phyloP scores from a whole-genome alignment of 495 filamentous ascomycete genomes.

The Penicillium samsonianum region DNA sequence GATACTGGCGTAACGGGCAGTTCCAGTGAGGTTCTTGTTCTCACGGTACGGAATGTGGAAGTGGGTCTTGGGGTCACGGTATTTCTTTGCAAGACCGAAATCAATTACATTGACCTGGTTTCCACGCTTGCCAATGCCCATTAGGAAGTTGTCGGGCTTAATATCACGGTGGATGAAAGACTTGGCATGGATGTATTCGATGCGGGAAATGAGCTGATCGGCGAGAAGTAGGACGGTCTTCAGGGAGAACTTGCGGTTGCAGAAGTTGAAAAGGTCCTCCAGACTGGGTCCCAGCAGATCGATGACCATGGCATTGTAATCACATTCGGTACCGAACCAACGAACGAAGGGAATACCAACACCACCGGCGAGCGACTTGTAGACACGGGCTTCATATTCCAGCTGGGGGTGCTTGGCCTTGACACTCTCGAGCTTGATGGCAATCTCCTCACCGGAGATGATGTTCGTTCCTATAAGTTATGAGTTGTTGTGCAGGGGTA shows the following conservation, averaged over 20 bases:
- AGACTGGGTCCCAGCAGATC: constrained; percentile 95
- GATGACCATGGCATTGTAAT: constrained; percentile 99
- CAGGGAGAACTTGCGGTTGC: constrained; percentile 99
- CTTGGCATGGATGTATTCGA: constrained; percentile 99
- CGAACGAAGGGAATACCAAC: constrained; percentile 99
- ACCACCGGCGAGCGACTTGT: constrained; percentile 98
- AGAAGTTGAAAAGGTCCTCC: constrained; percentile 99
- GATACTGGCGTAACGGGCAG: constrained; percentile 98
- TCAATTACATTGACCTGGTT: constrained; percentile 99
- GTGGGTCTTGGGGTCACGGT: constrained; percentile 99
- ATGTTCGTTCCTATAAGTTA: constrained; percentile 82
- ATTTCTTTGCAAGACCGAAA: constrained; percentile 99
- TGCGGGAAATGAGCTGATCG: constrained; percentile 98
- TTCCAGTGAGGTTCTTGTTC: constrained; percentile 99
- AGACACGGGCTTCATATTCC: constrained; percentile 99
- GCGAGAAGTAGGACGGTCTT: constrained; percentile 99
- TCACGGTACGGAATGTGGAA: constrained; percentile 99
- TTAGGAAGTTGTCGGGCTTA: constrained; percentile 99
- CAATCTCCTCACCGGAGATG: constrained; percentile 99
- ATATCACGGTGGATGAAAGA: constrained; percentile 99
- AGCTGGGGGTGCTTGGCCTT: constrained; percentile 99
- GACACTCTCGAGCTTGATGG: constrained; percentile 99
- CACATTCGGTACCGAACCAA: constrained; percentile 99
- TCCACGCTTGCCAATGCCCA: constrained; percentile 99
- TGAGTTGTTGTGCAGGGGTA: constrained; percentile 6